A percentile compares a stretch with the other conserved stretches of the same genome.
Evolutionary conservation across 1,284 basidiomycete genomes (phyloP).

Genomic region (Cryptococcus jaspeensis): DNA sequence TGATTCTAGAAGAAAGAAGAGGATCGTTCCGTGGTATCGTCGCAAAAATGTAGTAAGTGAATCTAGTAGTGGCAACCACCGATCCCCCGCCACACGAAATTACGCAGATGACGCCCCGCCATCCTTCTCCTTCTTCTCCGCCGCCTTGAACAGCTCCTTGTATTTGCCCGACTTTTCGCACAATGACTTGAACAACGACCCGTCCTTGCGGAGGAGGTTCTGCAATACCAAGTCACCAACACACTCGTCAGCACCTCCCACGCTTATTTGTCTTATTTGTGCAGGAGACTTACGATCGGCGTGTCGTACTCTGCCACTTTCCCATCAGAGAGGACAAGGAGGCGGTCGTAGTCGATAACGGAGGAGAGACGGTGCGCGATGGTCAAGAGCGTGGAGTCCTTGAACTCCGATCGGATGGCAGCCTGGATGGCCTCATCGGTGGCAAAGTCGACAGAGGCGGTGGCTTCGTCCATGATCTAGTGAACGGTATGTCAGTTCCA

Average conservation of each 20-base stretch:
- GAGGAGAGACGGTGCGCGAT: conserved; percentile 77
- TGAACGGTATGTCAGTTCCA: background rate
- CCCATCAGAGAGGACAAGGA: conserved; percentile 79
- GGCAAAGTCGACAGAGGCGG: conserved; percentile 73
- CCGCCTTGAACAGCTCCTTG: conserved; percentile 55
- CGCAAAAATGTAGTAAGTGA: no score
- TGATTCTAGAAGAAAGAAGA: no score
- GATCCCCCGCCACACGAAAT: background rate
- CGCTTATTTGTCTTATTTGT: background rate
- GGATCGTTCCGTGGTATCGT: no score
- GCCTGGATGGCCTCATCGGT: conserved; percentile 68
- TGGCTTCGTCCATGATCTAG: conserved; percentile 75
- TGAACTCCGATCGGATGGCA: conserved; percentile 76
- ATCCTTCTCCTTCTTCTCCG: conserved; percentile 43
- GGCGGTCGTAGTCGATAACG: conserved; percentile 68
- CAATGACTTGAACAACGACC: conserved; percentile 73
- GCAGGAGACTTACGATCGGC: conserved; percentile 55
- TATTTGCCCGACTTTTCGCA: conserved; percentile 79
- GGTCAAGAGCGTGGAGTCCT: conserved; percentile 71
- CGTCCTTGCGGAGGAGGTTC: conserved; percentile 68
- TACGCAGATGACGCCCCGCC: background rate
- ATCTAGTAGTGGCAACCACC: no score
- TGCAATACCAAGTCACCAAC: conserved; percentile 12
- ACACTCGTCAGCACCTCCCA: background rate
- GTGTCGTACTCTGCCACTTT: conserved; percentile 77